phyloP scores from a whole-genome alignment of 805 yeast genomes.

The Candida methanosorbosa region DNA sequence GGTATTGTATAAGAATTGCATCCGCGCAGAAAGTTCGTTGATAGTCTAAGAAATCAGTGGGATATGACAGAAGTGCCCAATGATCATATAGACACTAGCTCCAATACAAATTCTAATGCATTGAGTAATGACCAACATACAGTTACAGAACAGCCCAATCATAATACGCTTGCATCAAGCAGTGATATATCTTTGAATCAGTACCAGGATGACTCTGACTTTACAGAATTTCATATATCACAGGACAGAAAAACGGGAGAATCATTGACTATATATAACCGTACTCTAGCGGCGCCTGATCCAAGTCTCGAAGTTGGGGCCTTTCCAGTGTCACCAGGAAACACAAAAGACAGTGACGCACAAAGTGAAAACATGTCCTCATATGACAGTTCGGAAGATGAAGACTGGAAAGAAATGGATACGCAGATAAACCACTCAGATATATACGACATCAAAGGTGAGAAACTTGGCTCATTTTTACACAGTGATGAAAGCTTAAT shows the following conservation, averaged over 20 bases:
- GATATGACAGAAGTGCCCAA: too few relatives aligned
- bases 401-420: slow-evolving; percentile 82
- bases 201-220: slow-evolving; percentile 17
- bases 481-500: slow-evolving; percentile 16
- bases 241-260: slow-evolving; percentile 9
- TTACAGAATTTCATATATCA: slow-evolving; percentile 17
- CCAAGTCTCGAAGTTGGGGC: background rate
- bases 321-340: background rate
- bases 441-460: slow-evolving; percentile 75
- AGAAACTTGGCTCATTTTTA: slow-evolving; percentile 35
- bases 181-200: too few relatives aligned
- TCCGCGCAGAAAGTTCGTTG: too few relatives aligned
- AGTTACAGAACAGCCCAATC: too few relatives aligned
- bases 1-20: too few relatives aligned
- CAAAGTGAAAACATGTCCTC: slow-evolving; percentile 3
- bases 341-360: background rate
- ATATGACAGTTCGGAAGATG: slow-evolving; percentile 33
- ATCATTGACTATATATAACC: slow-evolving; percentile 12
- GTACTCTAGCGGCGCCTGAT: slow-evolving; percentile 4
- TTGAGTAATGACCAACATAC: too few relatives aligned
- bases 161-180: too few relatives aligned
- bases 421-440: slow-evolving; percentile 63
- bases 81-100: slow-evolving; percentile 1
- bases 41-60: too few relatives aligned
- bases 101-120: too few relatives aligned